Percentiles rank a stretch among this genome's conserved stretches.
phyloP scores from a whole-genome alignment of 2,329 filamentous ascomycete species.

The Aplosporella prunicola region DNA sequence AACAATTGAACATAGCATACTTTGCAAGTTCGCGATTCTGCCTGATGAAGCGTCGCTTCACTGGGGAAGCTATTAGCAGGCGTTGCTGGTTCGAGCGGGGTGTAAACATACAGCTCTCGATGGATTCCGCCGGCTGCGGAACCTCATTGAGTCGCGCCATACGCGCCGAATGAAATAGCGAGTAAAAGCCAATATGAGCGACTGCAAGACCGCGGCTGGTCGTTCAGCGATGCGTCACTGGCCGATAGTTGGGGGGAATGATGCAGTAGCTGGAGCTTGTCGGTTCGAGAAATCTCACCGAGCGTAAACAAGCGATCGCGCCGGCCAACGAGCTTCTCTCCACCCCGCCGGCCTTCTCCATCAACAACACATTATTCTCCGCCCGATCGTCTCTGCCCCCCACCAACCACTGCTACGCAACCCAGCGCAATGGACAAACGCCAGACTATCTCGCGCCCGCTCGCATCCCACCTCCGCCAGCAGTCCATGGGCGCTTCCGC shows the following conservation, averaged over 20 bases:
- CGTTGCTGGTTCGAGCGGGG: not conserved
- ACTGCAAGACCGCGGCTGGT: no score
- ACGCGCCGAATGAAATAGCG: conserved; percentile 26
- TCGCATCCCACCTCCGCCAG: conserved; percentile 57
- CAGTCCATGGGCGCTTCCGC: conserved; percentile 33
- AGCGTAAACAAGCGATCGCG: conserved; percentile 8
- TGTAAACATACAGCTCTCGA: conserved; percentile 57
- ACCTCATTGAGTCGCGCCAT: conserved; percentile 80
- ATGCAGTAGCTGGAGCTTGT: conserved; percentile 6
- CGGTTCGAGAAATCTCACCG: conserved; percentile 5
- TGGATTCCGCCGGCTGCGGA: conserved; percentile 55
- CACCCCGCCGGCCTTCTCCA: conserved; percentile 1
- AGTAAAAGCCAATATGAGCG: not conserved
- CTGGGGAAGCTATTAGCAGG: conserved; percentile 33
- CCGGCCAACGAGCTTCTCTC: not conserved
- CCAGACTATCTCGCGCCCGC: conserved; percentile 32
- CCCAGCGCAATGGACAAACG: conserved; percentile 17
- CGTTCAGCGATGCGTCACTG: not conserved
- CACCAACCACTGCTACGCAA: not conserved
- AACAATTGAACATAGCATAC: conserved; percentile 18
- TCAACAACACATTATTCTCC: not conserved
- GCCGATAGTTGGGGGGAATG: conserved; percentile 6
- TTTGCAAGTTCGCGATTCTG: conserved; percentile 76
- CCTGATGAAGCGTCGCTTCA: conserved; percentile 68
- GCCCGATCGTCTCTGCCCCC: not conserved